Base-by-base conservation (phyloP, 1,284 basidiomycete species). In the Psilocybe mexicana region DNA sequence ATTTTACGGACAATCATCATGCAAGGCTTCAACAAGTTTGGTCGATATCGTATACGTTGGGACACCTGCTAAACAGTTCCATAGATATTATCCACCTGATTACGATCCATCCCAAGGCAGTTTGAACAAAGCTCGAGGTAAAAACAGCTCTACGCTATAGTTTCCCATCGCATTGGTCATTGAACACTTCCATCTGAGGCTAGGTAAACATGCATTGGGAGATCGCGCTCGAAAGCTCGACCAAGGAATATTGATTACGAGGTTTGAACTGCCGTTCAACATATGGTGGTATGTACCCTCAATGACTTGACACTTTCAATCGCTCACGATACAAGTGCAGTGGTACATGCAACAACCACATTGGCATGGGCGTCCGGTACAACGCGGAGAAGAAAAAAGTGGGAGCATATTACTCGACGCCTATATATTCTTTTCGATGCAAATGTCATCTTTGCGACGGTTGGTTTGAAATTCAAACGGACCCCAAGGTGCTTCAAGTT, bases 331-430 rank as follows among this genome's bases (percentile, higher is more conserved):
- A 43, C 47, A 38, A 44, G n/a, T 30, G 3, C 67, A 93, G 90
- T 69, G 93, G 88, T 53, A 88, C 88, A 74, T 98, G 96, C 74
- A 86, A 95, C 73, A 91, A 90, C 65, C 95, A 97, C 75, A 93
- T 98, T 59, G 95, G 95, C 14, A 96, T 96, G 84, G 95, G 96
- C 28, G 96, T 98, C 2, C 91, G 97, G 1, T 99, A 97, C 80
- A 99, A 99, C 67, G 97, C 97, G 0, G 94, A 98, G 73, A 99
- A 99, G 82, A 89, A 89, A 76, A 97, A 96, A 73, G 84, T 97
- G 18, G 97, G 96, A n/a, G 87, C 85, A 63, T 99, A 99, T 75
- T 94, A 93, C 69, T 91, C 89, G 0, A 98, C 96, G 0, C 93
- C 95, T 2, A 97, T 99, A 54, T 98, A 81, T 72, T 90, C 87